phyloP scores from a whole-genome alignment of 345 rosid species.

The Atalantia buxifolia region DNA sequence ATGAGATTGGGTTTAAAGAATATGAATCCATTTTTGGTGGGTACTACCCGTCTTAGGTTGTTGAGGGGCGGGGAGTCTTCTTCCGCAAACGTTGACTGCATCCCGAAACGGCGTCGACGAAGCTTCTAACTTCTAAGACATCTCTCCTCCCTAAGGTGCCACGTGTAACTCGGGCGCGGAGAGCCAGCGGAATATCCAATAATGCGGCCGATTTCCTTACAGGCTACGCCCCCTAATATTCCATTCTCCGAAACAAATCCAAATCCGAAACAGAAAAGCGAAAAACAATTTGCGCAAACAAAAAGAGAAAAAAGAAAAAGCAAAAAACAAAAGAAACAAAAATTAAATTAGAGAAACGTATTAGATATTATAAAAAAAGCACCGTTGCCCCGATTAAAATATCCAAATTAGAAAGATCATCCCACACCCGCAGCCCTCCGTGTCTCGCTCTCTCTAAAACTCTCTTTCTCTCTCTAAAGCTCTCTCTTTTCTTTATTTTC shows the following conservation, averaged over 20 bases:
- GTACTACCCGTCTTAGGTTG: too few relatives aligned
- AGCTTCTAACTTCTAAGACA: too few relatives aligned
- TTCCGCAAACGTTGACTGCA: too few relatives aligned
- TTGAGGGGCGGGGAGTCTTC: too few relatives aligned
- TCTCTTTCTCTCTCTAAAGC: neutral
- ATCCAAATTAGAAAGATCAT: neutral
- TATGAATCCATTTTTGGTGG: too few relatives aligned
- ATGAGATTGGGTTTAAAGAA: too few relatives aligned
- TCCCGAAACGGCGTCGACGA: neutral
- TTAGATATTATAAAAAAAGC: neutral
- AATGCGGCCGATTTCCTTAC: neutral
- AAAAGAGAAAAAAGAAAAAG: neutral
- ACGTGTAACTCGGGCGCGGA: neutral
- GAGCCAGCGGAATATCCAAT: neutral
- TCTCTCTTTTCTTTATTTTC: neutral
- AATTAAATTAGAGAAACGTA: neutral
- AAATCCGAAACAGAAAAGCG: neutral
- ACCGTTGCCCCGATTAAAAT: neutral
- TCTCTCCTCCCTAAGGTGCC: neutral
- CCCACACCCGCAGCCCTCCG: neutral
- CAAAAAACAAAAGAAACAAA: neutral
- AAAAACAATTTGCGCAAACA: neutral
- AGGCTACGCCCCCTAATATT: neutral
- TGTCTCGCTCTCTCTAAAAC: too few relatives aligned
- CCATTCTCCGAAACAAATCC: neutral